phyloP scores from a whole-genome alignment of 2,329 filamentous ascomycete genomes.

The Amphichorda felina region DNA sequence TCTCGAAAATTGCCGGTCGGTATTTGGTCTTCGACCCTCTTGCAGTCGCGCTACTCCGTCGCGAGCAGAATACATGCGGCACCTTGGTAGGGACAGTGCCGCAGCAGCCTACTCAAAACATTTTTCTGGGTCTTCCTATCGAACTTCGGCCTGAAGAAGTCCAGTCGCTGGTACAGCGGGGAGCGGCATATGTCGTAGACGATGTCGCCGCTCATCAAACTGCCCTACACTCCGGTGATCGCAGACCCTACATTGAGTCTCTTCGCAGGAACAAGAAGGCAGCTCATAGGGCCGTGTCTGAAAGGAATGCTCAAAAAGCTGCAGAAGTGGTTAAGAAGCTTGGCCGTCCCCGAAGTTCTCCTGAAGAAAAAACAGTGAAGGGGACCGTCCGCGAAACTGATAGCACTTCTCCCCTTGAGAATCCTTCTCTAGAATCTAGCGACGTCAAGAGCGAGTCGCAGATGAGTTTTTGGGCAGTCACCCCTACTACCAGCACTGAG shows the following conservation, averaged over 20 bases:
- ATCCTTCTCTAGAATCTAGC: neutral
- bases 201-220: slow-evolving; percentile 60
- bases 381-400: neutral
- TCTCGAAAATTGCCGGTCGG: slow-evolving; percentile 67
- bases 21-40: slow-evolving; percentile 87
- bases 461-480: slow-evolving; percentile 11
- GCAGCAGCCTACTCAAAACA: slow-evolving; percentile 87
- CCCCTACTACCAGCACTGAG: slow-evolving; percentile 21
- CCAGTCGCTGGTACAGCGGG: slow-evolving; percentile 64
- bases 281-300: slow-evolving; percentile 25
- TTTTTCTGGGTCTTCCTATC: slow-evolving; percentile 80
- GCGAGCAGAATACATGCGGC: slow-evolving; percentile 72
- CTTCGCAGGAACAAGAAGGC: slow-evolving; percentile 30
- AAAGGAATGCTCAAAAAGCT: slow-evolving; percentile 23
- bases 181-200: slow-evolving; percentile 69
- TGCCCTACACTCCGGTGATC: slow-evolving; percentile 45
- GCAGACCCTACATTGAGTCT: slow-evolving; percentile 52
- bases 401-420: neutral
- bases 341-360: neutral
- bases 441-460: neutral
- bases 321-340: slow-evolving; percentile 14
- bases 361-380: neutral
- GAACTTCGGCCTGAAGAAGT: slow-evolving; percentile 90
- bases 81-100: slow-evolving; percentile 80
- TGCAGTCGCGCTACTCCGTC: slow-evolving; percentile 65